Base-by-base conservation (phyloP, 2,329 filamentous ascomycete species). In the Endothia cerciana region DNA sequence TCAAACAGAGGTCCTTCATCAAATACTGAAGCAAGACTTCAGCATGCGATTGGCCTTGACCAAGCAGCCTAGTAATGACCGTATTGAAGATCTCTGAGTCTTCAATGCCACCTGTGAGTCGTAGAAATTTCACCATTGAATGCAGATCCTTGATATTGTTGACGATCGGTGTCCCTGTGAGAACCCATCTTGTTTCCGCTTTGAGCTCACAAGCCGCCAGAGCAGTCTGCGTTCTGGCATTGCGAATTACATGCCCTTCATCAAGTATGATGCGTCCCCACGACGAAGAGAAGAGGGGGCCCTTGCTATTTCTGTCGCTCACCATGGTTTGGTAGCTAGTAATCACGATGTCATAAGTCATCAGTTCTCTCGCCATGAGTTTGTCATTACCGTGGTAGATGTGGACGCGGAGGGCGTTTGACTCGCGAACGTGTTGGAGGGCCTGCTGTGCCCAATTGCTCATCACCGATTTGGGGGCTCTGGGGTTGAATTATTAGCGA, bases 361-460 rank as follows among this genome's bases (percentile, higher is more conserved):
- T 76, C 58, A 97, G 82, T 13, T 91, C 85, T 11, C 80, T 77
- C 72, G 78, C 80, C 62, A 85, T 83, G 64, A 84, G 79, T 69
- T 87, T 88, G 82, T 70, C 83, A 79, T 70, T 79, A 0, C 91
- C 91, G 73, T 97, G 92, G 73, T 94, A 95, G 40, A 89, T 87
- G 71, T 93, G 82, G 4, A 95, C 83, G 11, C 83, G 87, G 7
- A 92, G 86, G 1, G 81, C 78, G 64, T 86, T 78, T n/a, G 90
- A 84, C 5, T 82, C 75, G 45, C 87, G 84, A 56, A 94, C 85
- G 72, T 97, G 93, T 45, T 85, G 83, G 68, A 86, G 81, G 63
- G 94, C 91, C 76, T 97, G 93, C 63, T 90, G 87, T 71, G 87
- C 87, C 93, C 93, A 97, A 71, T 97, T 97, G 73, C 90, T 93